Percentiles rank a stretch among this genome's conserved stretches.
Conservation (phyloP, 805 yeast species). For the Starmerella bombi region DNA sequence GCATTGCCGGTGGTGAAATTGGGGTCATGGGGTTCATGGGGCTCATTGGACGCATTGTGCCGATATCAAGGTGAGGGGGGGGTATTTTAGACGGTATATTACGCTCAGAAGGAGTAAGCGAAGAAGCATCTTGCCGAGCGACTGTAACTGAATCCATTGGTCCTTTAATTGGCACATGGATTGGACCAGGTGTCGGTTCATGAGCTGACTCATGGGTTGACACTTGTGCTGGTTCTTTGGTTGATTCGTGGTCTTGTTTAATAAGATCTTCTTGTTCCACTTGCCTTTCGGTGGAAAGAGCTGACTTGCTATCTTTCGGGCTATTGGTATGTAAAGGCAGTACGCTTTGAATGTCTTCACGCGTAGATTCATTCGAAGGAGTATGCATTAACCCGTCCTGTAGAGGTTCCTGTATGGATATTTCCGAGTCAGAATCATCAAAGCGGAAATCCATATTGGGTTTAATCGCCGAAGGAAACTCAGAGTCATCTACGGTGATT, state of each 20-base stretch:
- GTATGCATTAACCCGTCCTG: not conserved
- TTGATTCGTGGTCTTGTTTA: too few species aligned
- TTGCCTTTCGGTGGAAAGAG: not conserved
- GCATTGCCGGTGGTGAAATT: not conserved
- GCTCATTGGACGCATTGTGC: slow-evolving; percentile 2
- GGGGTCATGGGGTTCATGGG: not conserved
- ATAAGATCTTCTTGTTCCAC: too few species aligned
- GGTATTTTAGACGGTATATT: too few species aligned
- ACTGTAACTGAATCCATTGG: too few species aligned
- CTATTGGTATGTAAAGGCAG: not conserved
- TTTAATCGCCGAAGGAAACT: not conserved
- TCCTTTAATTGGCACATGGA: too few species aligned
- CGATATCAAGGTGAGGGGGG: too few species aligned
- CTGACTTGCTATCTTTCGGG: not conserved
- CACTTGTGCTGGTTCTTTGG: too few species aligned
- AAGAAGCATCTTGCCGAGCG: too few species aligned
- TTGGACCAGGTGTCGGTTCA: too few species aligned
- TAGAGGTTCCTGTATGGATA: not conserved
- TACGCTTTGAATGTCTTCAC: not conserved
- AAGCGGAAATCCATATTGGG: not conserved
- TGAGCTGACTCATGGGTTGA: too few species aligned
- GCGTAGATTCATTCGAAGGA: not conserved
- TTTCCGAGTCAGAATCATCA: not conserved
- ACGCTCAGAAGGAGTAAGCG: too few species aligned
- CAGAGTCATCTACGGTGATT: not conserved